Percentiles rank a stretch among this genome's conserved stretches.
Evolutionary conservation across 1,139 yeast genomes (phyloP).

Genomic region (Candida mesenterica): DNA sequence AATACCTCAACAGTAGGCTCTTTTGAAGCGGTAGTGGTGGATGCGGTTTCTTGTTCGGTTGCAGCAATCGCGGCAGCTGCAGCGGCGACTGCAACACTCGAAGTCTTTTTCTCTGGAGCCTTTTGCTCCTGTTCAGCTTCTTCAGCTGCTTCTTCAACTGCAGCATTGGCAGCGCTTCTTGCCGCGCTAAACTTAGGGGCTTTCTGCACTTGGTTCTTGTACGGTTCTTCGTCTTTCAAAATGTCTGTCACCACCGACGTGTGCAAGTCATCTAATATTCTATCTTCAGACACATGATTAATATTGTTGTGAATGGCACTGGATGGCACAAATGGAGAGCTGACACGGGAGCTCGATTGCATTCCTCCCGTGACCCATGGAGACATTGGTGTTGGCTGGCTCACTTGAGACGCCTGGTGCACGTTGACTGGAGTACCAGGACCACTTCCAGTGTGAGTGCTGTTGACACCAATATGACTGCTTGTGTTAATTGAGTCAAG

Average conservation of each 20-base stretch:
- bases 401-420: conserved; percentile 22
- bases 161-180: neutral
- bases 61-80: neutral
- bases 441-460: conserved; percentile 19
- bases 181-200: neutral
- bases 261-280: conserved; percentile 36
- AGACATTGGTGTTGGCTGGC: conserved; percentile 41
- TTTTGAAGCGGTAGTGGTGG: neutral
- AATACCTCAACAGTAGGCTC: conserved; percentile 12
- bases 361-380: conserved; percentile 39
- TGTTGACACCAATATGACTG: conserved; percentile 17
- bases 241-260: conserved; percentile 39
- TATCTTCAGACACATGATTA: conserved; percentile 16
- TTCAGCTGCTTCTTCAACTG: conserved; percentile 2
- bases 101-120: neutral
- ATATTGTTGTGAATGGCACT: neutral
- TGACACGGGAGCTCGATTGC: conserved; percentile 38
- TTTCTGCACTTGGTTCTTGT: neutral
- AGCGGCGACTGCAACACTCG: conserved; percentile 1
- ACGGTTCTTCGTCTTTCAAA: conserved; percentile 29
- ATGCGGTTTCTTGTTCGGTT: neutral
- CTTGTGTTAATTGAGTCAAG: conserved; percentile 28
- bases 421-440: conserved; percentile 34
- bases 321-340: conserved; percentile 40
- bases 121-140: no score